Base-by-base conservation (phyloP, 257 asterid species). In the Cordia subcordata region DNA sequence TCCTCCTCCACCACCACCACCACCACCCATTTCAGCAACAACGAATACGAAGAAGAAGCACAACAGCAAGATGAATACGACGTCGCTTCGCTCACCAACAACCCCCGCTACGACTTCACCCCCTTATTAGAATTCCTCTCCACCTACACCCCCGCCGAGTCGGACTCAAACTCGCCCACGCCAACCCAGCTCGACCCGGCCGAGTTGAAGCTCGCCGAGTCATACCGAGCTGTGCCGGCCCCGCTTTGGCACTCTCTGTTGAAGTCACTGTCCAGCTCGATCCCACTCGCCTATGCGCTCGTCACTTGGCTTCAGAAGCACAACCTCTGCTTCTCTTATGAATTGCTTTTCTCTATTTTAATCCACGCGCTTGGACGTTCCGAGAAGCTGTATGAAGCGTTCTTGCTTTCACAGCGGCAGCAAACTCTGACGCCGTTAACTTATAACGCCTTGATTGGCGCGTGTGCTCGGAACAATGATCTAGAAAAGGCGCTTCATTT, bases 371-470 rank as follows among this genome's bases (percentile, higher is more conserved):
- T 88, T 13, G 96, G 96, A 8, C 74, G 83, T 71, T 76, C 79
- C 21, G 94, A 91, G 77, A 85, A 84, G 77, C 72, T 91, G 19
- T 88, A 92, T 51, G 98, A 92, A 52, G 98, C 98, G n/a, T 88
- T 92, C 65, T 75, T 92, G 35, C 63, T 92, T 15, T 92, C 95
- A 0, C 95, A 86, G 76, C 81, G 92, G 0, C 95, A 74, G 1
- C 94, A 74, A 74, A 68, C 84, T 14, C 58, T 92, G 66, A 92
- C 95, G 15, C 96, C 98, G 0, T 46, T 92, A 68, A 88, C 98
- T 8, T 92, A 88, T 64, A 92, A 92, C 35, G 98, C 98, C 0
- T 85, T 92, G 4, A 92, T 88, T 58, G 98, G 98, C 19, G 98
- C 98, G 1, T 92, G 96, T 52, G 98, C 98, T 8, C 81, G 96